These are phyloP conservation scores for Dipodascopsis uninucleata DNA, from an alignment of 805 yeast species.

Conservation along the genomic window DNA sequence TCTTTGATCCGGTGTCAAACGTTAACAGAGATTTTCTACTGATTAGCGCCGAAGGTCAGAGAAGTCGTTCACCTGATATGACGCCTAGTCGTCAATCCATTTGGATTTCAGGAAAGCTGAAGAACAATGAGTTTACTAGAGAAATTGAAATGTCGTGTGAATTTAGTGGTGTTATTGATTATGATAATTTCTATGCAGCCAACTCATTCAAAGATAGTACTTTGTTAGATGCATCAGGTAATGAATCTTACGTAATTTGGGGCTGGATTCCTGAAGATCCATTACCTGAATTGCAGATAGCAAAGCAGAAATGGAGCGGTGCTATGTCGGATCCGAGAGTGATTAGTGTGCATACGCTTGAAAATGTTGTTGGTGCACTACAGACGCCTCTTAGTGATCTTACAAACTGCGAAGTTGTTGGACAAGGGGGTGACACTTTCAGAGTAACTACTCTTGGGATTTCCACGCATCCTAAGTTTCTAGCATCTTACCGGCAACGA, in stretches of 20 bases:
- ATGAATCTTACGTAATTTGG: background rate
- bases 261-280: slow-evolving; percentile 6
- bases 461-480: background rate
- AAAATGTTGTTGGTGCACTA: background rate
- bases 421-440: background rate
- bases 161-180: slow-evolving; percentile 2
- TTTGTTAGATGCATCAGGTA: too few species aligned
- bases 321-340: slow-evolving; percentile 1
- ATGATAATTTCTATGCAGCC: slow-evolving; percentile 3
- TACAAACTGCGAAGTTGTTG: background rate
- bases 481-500: background rate
- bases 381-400: background rate
- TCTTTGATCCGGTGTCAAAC: background rate
- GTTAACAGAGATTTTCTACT: background rate
- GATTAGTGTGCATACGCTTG: background rate
- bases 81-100: background rate
- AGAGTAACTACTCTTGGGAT: slow-evolving; percentile 2
- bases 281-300: background rate
- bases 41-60: slow-evolving; percentile 2
- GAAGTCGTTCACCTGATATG: background rate
- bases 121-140: background rate
- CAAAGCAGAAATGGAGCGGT: slow-evolving; percentile 4
- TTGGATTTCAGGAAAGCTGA: slow-evolving; percentile 1
- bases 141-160: background rate
- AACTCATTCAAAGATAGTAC: slow-evolving; percentile 4